Conservation (phyloP, 352 stramenopile species). For the Aphanomyces euteiches region DNA sequence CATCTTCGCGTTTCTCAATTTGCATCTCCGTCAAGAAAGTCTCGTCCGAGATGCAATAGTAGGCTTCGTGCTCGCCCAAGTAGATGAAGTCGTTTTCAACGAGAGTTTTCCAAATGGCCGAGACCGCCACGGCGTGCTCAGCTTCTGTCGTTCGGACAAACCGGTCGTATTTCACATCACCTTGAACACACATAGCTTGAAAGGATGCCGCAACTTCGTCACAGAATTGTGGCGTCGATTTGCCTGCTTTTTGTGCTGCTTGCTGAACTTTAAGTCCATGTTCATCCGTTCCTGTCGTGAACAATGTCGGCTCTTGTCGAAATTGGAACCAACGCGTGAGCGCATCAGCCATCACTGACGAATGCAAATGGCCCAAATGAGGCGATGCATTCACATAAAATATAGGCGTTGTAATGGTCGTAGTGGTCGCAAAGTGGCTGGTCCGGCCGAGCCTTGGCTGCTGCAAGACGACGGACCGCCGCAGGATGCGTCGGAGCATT, state of each 20-base stretch:
- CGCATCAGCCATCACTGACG: slow-evolving; percentile 86
- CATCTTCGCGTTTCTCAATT: slow-evolving; percentile 76
- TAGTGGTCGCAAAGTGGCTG: slow-evolving; percentile 32
- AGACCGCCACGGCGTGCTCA: slow-evolving; percentile 89
- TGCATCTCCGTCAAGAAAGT: slow-evolving; percentile 97
- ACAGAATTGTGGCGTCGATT: slow-evolving; percentile 88
- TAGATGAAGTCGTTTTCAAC: slow-evolving; percentile 94
- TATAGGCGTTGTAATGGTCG: slow-evolving; percentile 96
- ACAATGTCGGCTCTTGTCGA: slow-evolving; percentile 64
- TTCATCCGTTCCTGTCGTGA: slow-evolving; percentile 98
- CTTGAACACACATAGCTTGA: slow-evolving; percentile 79
- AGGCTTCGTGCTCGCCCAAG: slow-evolving; percentile 95
- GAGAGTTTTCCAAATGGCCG: slow-evolving; percentile 89
- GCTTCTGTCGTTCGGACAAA: slow-evolving; percentile 98
- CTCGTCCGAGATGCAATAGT: slow-evolving; percentile 99
- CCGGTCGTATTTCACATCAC: slow-evolving; percentile 89
- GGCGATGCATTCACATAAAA: slow-evolving; percentile 99
- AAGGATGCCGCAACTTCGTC: slow-evolving; percentile 91
- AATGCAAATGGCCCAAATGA: slow-evolving; percentile 99
- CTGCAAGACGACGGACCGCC: neutral
- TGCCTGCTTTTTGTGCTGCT: slow-evolving; percentile 82
- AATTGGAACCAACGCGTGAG: slow-evolving; percentile 76
- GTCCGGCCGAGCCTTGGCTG: neutral
- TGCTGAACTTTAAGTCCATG: slow-evolving; percentile 93
- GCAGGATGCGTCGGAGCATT: neutral